A percentile compares a stretch with the other conserved stretches of the same genome.
Evolutionary conservation across 73 alveolate species (phyloP).

Genomic region (Urostyla sp.): DNA sequence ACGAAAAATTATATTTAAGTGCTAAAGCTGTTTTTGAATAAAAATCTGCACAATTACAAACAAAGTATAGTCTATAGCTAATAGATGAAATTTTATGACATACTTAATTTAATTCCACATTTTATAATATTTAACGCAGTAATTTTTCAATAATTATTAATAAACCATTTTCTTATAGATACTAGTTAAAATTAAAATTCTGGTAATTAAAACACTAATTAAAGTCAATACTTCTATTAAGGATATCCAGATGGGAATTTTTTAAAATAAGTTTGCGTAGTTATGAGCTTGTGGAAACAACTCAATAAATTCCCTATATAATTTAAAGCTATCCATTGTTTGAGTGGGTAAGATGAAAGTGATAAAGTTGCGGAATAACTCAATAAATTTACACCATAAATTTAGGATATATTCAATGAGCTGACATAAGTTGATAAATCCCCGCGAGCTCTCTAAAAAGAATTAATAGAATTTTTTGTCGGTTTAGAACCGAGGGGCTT

Average conservation of each 20-base stretch:
- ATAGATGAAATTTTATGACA: constrained; percentile 36
- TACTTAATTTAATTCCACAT: constrained; percentile 12
- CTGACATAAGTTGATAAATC: constrained; percentile 40
- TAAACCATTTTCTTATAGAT: not conserved
- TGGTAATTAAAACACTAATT: not conserved
- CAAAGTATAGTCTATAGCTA: constrained; percentile 14
- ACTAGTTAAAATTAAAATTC: not conserved
- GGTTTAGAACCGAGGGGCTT: constrained; percentile 73
- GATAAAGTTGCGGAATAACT: constrained; percentile 25
- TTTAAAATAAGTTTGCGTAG: constrained; percentile 62
- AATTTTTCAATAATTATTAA: too few species aligned
- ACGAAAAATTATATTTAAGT: constrained; percentile 34
- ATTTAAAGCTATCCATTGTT: constrained; percentile 42
- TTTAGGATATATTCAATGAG: constrained; percentile 43
- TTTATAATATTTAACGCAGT: constrained; percentile 11
- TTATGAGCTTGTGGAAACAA: constrained; percentile 67
- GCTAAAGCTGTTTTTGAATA: constrained; percentile 36
- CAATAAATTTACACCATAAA: constrained; percentile 43
- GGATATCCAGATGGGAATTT: constrained; percentile 73
- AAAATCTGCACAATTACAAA: not conserved
- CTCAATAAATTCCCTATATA: constrained; percentile 57
- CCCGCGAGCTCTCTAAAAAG: constrained; percentile 29
- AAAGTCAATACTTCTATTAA: constrained; percentile 11
- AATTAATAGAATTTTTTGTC: constrained; percentile 52
- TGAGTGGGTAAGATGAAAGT: constrained; percentile 52